A percentile compares a stretch with the other conserved stretches of the same genome.
Conservation (phyloP, 371 early-diverging fungal species). For the Gilbertella persicaria region DNA sequence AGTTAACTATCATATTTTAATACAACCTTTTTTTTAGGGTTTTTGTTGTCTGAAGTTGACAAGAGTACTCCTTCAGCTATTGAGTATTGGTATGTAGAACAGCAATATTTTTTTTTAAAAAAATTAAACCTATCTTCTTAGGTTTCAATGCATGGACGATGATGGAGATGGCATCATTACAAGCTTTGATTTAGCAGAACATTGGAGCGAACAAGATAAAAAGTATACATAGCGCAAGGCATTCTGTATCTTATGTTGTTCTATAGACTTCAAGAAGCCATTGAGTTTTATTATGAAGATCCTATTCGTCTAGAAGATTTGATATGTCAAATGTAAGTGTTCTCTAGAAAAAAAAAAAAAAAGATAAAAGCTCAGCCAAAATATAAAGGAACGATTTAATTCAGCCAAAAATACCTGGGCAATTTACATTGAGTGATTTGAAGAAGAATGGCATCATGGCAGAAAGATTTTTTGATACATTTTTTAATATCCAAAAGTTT, state of each 20-base stretch:
- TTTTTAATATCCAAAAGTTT: constrained; percentile 46
- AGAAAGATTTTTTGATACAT: constrained; percentile 54
- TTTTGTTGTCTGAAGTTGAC: constrained; percentile 86
- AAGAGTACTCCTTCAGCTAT: constrained; percentile 76
- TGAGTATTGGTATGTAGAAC: constrained; percentile 80
- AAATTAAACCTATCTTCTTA: constrained; percentile 2
- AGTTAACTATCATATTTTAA: background rate
- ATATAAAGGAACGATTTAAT: constrained; percentile 45
- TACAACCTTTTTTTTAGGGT: constrained; percentile 55
- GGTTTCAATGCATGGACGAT: constrained; percentile 86
- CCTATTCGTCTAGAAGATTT: constrained; percentile 45
- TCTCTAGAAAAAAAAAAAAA: background rate
- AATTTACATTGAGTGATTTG: constrained; percentile 40
- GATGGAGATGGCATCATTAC: constrained; percentile 89
- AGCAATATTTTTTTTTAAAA: background rate
- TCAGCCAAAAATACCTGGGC: constrained; percentile 38
- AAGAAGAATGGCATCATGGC: constrained; percentile 46
- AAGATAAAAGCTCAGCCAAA: background rate
- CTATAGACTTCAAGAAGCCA: constrained; percentile 7
- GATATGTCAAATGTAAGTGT: constrained; percentile 45
- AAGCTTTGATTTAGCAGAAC: constrained; percentile 81
- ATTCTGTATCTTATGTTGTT: constrained; percentile 8
- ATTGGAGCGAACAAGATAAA: constrained; percentile 81
- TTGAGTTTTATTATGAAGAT: constrained; percentile 22
- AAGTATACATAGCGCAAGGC: constrained; percentile 17